These are phyloP conservation scores for Smallanthus sonchifolius DNA, from an alignment of 129 eudicot species.

Conservation along the genomic window DNA sequence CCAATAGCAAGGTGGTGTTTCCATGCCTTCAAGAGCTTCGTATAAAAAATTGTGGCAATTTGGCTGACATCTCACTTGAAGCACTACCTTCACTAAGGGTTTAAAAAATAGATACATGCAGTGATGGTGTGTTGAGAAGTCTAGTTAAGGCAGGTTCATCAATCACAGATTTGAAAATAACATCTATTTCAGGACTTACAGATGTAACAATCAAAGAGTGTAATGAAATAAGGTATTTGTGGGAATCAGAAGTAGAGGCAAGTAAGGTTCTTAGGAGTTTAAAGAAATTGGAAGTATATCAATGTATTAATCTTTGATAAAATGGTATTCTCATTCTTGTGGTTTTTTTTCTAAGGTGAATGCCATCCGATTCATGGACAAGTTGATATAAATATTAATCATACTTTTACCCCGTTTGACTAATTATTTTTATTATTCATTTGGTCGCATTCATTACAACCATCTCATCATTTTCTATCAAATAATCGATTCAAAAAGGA, in stretches of 20 bases:
- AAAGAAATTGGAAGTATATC: neutral
- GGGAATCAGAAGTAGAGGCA: neutral
- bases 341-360: no score
- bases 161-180: neutral
- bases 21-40: slow-evolving; percentile 5
- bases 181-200: neutral
- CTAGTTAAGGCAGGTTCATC: neutral
- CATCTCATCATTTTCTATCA: no score
- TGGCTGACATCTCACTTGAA: neutral
- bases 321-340: no score
- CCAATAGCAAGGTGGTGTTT: neutral
- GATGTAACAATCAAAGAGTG: no score
- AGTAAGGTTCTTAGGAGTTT: neutral
- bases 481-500: no score
- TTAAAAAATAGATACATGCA: neutral
- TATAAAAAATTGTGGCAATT: neutral
- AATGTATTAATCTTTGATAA: no score
- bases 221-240: neutral
- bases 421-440: no score
- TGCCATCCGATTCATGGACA: no score
- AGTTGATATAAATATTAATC: no score
- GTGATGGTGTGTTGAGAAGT: neutral
- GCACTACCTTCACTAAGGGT: slow-evolving; percentile 2
- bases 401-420: no score
- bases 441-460: no score